A percentile compares a stretch with the other conserved stretches of the same genome.
These are phyloP conservation scores for Talaromyces liani DNA, from an alignment of 495 filamentous ascomycete genomes.

Conservation along the genomic window DNA sequence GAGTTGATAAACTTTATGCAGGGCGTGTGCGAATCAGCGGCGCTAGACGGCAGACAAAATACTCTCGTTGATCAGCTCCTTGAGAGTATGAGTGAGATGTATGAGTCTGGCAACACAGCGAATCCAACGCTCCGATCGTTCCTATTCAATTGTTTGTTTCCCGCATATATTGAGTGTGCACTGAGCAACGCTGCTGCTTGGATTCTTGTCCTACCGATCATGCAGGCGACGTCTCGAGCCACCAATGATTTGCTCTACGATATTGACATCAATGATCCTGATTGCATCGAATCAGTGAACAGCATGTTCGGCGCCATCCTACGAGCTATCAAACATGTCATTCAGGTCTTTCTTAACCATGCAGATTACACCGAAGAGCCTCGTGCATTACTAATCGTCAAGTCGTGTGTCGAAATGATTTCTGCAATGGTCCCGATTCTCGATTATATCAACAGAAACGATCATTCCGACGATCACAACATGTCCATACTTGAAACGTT, in stretches of 20 bases:
- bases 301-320: constrained; percentile 39
- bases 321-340: constrained; percentile 28
- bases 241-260: constrained; percentile 41
- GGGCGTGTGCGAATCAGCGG: constrained; percentile 55
- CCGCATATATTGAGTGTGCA: constrained; percentile 52
- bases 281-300: constrained; percentile 35
- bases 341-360: constrained; percentile 23
- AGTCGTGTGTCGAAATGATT: constrained; percentile 38
- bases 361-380: constrained; percentile 31
- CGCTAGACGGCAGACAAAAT: constrained; percentile 50
- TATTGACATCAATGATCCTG: constrained; percentile 37
- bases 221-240: constrained; percentile 39
- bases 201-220: constrained; percentile 50
- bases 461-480: constrained; percentile 13
- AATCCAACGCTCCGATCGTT: constrained; percentile 49
- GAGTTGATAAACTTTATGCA: constrained; percentile 57
- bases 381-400: constrained; percentile 28
- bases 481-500: constrained; percentile 26
- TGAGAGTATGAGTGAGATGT: constrained; percentile 44
- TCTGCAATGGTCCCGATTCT: constrained; percentile 38
- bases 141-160: constrained; percentile 53
- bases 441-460: constrained; percentile 44
- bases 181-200: constrained; percentile 47
- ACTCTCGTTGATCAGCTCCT: constrained; percentile 53
- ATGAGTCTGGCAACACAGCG: constrained; percentile 34